phyloP scores from a whole-genome alignment of 169 alveolate species.

The Babesia gibsoni region DNA sequence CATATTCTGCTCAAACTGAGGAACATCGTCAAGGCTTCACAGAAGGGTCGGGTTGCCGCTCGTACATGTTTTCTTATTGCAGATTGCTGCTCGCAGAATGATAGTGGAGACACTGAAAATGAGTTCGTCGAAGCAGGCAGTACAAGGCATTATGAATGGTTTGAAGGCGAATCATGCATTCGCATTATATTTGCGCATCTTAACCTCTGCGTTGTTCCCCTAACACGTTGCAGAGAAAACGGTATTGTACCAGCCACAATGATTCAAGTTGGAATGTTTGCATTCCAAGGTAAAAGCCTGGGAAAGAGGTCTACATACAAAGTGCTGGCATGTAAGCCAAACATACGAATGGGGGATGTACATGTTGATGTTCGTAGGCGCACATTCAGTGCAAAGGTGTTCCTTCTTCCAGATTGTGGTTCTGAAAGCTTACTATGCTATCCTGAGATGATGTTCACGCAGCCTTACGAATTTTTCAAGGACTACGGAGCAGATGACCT shows the following conservation, averaged over 20 bases:
- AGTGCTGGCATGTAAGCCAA: slow-evolving; percentile 25
- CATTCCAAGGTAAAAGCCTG: background rate
- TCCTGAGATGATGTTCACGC: slow-evolving; percentile 19
- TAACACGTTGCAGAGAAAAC: background rate
- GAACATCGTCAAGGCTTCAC: slow-evolving; percentile 5
- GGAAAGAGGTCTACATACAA: background rate
- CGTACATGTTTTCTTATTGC: slow-evolving; percentile 2
- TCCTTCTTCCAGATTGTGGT: background rate
- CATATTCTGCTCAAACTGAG: slow-evolving; percentile 14
- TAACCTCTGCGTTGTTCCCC: background rate
- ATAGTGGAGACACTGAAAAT: slow-evolving; percentile 1
- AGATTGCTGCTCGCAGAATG: background rate
- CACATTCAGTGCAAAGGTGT: slow-evolving; percentile 35
- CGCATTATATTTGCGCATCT: slow-evolving; percentile 7
- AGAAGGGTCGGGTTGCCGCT: background rate
- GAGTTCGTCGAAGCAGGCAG: background rate
- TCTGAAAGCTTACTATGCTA: slow-evolving; percentile 14
- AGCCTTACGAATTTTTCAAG: background rate
- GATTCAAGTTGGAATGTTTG: slow-evolving; percentile 9
- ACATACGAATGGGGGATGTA: slow-evolving; percentile 11
- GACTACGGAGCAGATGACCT: slow-evolving; percentile 12
- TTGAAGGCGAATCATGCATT: background rate
- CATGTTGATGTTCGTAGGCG: background rate
- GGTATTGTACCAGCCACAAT: background rate
- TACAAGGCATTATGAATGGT: slow-evolving; percentile 9